Base-by-base conservation (phyloP, 352 stramenopile species). In the Phytopythium aichiense region DNA sequence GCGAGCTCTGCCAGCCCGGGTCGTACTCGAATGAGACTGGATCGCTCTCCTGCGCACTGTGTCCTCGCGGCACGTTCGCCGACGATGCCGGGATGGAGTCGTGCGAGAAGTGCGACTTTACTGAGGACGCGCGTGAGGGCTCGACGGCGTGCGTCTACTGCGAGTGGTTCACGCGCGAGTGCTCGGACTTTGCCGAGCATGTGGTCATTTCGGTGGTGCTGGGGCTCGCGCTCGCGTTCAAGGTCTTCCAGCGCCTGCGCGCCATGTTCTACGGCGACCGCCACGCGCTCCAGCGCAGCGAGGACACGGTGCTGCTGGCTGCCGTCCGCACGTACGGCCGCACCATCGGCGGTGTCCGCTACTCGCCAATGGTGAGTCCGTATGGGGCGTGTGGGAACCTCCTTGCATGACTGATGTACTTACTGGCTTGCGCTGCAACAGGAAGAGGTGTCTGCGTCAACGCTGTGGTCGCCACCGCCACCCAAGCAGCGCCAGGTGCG, bases 131-230 rank as follows among this genome's bases (percentile, higher is more conserved):
- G 7, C 30, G 57, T 18, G 15, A 57, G 7, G 77, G 79, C 13
- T 68, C 81, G 33, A 69, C 57, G 1, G 54, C 42, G 4, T 91
- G 79, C 63, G 60, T 76, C 18, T 40, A 69, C 22, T 92, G 80
- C 60, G 68, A 56, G 37, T 89, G 75, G 64, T 82, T 84, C 46
- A 79, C 72, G 23, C 76, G 76, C 35, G 68, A 59, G 28, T 89
- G 79, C 57, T 58, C 72, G 43, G 74, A 72, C n/a, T 91, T 91
- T 59, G 87, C 70, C 72, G 63, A 73, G 52, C 68, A 89, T 48
- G 60, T 91, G 12, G 5, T 76, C 4, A 22, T 77, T 31, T 69
- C 71, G 2, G 23, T 65, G 16, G 67, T 67, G 25, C 49, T 77
- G 51, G 57, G 28, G n/a, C 12, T 30, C 25, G 64, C 46, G 52